phyloP scores from a whole-genome alignment of 345 rosid species.

The Clarkia xantiana region DNA sequence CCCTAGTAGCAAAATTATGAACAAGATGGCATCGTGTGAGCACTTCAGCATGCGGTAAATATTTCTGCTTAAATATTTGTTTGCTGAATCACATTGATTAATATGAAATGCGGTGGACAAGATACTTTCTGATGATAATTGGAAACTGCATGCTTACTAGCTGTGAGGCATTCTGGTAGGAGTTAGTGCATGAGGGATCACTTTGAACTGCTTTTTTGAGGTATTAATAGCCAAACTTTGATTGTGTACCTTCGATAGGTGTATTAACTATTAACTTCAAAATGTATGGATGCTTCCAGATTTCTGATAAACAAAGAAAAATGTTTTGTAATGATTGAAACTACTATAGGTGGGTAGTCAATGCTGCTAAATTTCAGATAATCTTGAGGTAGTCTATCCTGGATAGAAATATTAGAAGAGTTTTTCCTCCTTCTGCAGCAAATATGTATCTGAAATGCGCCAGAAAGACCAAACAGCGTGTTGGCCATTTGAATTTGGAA shows the following conservation, averaged over 20 bases:
- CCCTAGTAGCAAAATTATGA: not conserved
- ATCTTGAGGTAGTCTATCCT: not conserved
- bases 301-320: too few species aligned
- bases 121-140: not conserved
- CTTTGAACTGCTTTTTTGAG: conserved; percentile 1
- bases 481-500: conserved; percentile 9
- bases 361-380: not conserved
- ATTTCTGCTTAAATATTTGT: not conserved
- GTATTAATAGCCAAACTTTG: not conserved
- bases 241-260: not conserved
- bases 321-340: too few species aligned
- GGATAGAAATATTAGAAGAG: not conserved
- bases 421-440: conserved; percentile 5
- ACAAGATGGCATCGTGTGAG: conserved; percentile 1
- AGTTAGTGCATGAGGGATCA: not conserved
- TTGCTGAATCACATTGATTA: not conserved
- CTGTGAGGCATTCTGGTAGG: too few species aligned
- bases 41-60: conserved; percentile 12
- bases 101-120: not conserved
- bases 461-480: conserved; percentile 7
- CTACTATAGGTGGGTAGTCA: too few species aligned
- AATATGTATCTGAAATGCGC: conserved; percentile 18
- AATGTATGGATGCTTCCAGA: not conserved
- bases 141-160: not conserved
- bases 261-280: not conserved